Evolutionary conservation across 805 yeast genomes (phyloP), one percentile per base, ranked within the genome.

Genomic region (Saturnispora zaruensis): DNA sequence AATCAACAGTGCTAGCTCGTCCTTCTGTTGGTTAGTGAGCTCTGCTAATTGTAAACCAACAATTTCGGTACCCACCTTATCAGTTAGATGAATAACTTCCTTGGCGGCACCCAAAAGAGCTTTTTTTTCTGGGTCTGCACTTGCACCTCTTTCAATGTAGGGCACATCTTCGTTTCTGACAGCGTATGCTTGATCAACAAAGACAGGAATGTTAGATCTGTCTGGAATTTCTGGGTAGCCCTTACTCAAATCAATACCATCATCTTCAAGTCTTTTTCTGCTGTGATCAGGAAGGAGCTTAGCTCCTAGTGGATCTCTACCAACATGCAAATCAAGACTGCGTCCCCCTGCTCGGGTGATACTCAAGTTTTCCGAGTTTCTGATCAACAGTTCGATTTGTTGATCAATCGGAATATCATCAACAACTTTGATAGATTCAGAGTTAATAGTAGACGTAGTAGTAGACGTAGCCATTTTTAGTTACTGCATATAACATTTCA

Each of bases 1-100:
- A 34, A 73, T 61, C 43, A 75, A 59, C 7, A 73, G 59, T 1
- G 77, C 78, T 44, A 75, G 61, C 57, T 75, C 77, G 56, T 75
- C 76, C 47, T 59, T 64, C 58, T 75, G 78, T 56, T 66, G 52
- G 51, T 73, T 70, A 38, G 59, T 65, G 48, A 75, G 61, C 28
- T 72, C 73, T 3, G 62, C 58, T 44, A 75, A 60, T 32, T 32
- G 34, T 11, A 32, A 32, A 32, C 34, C 34, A 32, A 33, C 37
- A 33, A 33, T 33, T n/a, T 33, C 37, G 6, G 37, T 33, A 33
- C 37, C 37, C n/a, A 33, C 18, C n/a, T 33, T 33, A 33, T 33
- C 37, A 18, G 37, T 33, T n/a, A n/a, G n/a, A n/a, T 33, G 13
- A 18, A 33, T 33, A 5, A 33, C 37, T 33, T 33, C 37, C 20